A percentile compares a stretch with the other conserved stretches of the same genome.
Evolutionary conservation across 768 basidiomycete species (phyloP).

Genomic region (Lentinula lateritia): DNA sequence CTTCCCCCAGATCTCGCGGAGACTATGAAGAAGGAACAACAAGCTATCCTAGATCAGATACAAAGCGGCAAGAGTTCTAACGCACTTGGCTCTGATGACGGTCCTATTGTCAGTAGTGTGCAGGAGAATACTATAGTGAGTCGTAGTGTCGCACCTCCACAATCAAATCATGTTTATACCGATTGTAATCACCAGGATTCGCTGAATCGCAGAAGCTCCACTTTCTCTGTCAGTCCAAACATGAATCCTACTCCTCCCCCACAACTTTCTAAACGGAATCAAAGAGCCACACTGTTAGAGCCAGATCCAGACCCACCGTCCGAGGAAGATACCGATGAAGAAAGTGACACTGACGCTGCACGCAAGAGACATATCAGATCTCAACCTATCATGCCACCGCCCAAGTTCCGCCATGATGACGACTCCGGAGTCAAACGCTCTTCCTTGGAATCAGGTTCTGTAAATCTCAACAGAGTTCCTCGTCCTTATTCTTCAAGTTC

Average conservation of each 20-base stretch:
- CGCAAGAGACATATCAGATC: not conserved
- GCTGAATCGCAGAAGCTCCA: not conserved
- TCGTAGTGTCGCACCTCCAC: not conserved
- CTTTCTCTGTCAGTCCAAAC: slow-evolving; percentile 1
- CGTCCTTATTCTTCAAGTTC: slow-evolving; percentile 2
- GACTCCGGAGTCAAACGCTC: not conserved
- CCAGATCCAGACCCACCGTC: not conserved
- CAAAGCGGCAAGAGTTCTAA: not conserved
- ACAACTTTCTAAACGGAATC: not conserved
- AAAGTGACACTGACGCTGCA: not conserved
- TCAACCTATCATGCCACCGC: not conserved
- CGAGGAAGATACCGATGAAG: not conserved
- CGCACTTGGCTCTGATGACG: not conserved
- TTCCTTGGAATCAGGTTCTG: not conserved
- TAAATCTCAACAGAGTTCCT: not conserved
- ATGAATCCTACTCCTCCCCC: not conserved
- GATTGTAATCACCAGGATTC: not conserved
- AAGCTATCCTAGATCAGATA: slow-evolving; percentile 3
- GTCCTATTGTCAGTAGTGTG: not conserved
- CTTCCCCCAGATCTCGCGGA: not conserved
- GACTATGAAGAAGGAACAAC: slow-evolving; percentile 7
- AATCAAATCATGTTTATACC: not conserved
- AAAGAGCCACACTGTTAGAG: not conserved
- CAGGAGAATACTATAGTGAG: not conserved
- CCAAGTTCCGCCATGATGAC: not conserved